Evolutionary conservation across 768 basidiomycete genomes (phyloP).

Genomic region (Suillus bovinus): DNA sequence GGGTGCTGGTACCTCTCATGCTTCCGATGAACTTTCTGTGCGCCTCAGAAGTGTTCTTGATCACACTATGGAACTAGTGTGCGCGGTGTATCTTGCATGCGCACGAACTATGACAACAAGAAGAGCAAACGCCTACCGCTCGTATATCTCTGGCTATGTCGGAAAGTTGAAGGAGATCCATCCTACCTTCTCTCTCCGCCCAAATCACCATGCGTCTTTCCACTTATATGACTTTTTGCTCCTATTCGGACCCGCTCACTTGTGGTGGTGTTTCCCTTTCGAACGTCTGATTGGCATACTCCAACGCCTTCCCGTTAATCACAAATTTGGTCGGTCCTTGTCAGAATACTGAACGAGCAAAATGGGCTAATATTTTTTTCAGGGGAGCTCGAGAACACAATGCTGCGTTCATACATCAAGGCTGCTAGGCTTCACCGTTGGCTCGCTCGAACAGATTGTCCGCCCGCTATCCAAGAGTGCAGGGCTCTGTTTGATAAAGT

Average conservation of each 20-base stretch:
- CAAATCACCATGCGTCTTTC: conserved; percentile 33
- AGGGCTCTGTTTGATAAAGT: conserved; percentile 10
- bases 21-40: not conserved
- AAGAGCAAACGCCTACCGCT: conserved; percentile 13
- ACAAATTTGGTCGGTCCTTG: conserved; percentile 24
- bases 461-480: conserved; percentile 11
- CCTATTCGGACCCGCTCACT: conserved; percentile 36
- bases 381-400: conserved; percentile 16
- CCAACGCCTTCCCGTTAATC: conserved; percentile 35
- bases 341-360: conserved; percentile 15
- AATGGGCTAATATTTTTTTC: not conserved
- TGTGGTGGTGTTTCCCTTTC: conserved; percentile 43
- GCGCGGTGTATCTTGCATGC: conserved; percentile 24
- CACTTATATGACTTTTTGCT: conserved; percentile 34
- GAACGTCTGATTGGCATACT: conserved; percentile 39
- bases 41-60: conserved; percentile 17
- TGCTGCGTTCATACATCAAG: conserved; percentile 16
- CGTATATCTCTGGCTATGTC: conserved; percentile 19
- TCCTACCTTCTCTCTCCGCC: conserved; percentile 14
- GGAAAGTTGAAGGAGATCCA: conserved; percentile 20
- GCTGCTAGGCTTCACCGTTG: conserved; percentile 16
- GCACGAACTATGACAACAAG: conserved; percentile 13
- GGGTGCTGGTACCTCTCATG: conserved; percentile 8
- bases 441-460: conserved; percentile 13
- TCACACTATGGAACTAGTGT: conserved; percentile 32